These are phyloP conservation scores for Ophiocordyceps camponoti-saundersi DNA, from an alignment of 2,329 filamentous ascomycete species.

Conservation along the genomic window DNA sequence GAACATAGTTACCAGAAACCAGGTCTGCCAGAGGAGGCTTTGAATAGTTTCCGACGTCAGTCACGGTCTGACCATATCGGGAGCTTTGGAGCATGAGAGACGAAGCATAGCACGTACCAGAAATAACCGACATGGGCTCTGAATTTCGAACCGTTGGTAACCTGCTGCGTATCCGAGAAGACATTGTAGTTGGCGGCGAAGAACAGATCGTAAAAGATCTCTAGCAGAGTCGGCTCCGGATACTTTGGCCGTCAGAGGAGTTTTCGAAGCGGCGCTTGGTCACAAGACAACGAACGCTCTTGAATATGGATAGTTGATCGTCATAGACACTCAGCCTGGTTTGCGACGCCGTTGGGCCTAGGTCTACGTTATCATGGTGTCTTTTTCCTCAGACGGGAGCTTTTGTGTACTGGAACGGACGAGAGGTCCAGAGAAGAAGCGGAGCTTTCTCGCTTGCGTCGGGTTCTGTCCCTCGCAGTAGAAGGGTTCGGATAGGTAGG, in stretches of 20 bases:
- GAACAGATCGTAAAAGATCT: slow-evolving; percentile 21
- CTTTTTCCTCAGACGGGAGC: no score
- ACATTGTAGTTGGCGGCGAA: slow-evolving; percentile 45
- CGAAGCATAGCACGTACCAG: not conserved
- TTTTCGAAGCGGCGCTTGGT: no score
- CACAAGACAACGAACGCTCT: not conserved
- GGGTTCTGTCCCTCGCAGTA: no score
- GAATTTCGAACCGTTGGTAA: slow-evolving; percentile 15
- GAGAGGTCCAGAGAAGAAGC: no score
- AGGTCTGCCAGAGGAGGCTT: not conserved
- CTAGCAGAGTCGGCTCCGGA: slow-evolving; percentile 17
- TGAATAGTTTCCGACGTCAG: no score
- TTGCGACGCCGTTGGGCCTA: no score
- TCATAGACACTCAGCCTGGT: not conserved
- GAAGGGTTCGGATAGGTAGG: no score
- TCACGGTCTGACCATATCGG: not conserved
- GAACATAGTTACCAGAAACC: not conserved
- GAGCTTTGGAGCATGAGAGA: not conserved
- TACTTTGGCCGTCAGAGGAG: not conserved
- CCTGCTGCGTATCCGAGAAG: slow-evolving; percentile 22
- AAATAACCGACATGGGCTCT: slow-evolving; percentile 13
- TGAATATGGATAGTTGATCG: not conserved
- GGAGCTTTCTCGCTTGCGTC: no score
- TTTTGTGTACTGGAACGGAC: no score
- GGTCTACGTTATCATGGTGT: no score